Conservation (phyloP, 2,329 filamentous ascomycete genomes). For the Drechslerella dactyloides region DNA sequence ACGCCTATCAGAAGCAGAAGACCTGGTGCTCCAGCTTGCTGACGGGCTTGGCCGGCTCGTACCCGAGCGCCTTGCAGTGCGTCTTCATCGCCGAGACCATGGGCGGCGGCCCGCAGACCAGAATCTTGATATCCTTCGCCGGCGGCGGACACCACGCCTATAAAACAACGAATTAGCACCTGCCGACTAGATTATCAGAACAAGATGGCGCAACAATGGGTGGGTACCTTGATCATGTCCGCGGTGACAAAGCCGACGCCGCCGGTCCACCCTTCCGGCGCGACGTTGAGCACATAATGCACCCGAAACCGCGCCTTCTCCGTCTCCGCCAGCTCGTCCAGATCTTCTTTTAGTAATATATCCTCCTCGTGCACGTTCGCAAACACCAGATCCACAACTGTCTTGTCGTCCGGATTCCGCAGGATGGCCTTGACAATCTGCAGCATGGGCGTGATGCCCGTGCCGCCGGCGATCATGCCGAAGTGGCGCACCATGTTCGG, state of each 20-base stretch:
- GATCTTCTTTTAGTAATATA: constrained; percentile 89
- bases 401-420: constrained; percentile 80
- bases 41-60: constrained; percentile 87
- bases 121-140: constrained; percentile 85
- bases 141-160: constrained; percentile 81
- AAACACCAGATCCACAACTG: constrained; percentile 92
- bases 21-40: constrained; percentile 99
- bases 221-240: constrained; percentile 86
- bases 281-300: constrained; percentile 96
- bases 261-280: constrained; percentile 87
- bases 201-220: background rate
- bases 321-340: constrained; percentile 77
- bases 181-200: constrained; percentile 38
- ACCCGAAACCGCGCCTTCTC: constrained; percentile 78
- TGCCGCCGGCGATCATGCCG: constrained; percentile 97
- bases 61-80: constrained; percentile 84
- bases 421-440: constrained; percentile 92
- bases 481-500: constrained; percentile 97
- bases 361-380: constrained; percentile 94
- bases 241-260: constrained; percentile 93
- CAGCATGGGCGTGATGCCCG: constrained; percentile 97
- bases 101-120: constrained; percentile 92
- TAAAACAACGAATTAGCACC: background rate
- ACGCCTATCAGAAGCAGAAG: constrained; percentile 78
- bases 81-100: constrained; percentile 86